phyloP scores from a whole-genome alignment of 805 yeast genomes.

The Myxozyma neotropica region DNA sequence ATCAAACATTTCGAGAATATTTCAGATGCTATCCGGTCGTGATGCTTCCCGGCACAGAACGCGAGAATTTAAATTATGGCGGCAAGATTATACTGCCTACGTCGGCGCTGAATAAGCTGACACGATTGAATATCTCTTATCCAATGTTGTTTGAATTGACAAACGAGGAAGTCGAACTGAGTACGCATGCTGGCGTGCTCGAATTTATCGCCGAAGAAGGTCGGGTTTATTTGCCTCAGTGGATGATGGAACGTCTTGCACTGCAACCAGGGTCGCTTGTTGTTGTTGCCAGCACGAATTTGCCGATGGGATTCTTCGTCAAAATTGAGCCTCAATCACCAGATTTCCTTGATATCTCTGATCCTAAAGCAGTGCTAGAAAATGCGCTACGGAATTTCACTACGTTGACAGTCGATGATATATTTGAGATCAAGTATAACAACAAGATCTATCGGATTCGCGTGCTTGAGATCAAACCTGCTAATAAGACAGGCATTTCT shows the following conservation, averaged over 20 bases:
- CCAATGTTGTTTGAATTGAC: conserved; percentile 90
- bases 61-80: conserved; percentile 79
- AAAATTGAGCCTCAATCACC: conserved; percentile 94
- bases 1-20: conserved; percentile 69
- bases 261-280: conserved; percentile 80
- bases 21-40: conserved; percentile 91
- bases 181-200: conserved; percentile 89
- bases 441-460: conserved; percentile 74
- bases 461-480: conserved; percentile 76
- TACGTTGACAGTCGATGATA: conserved; percentile 79
- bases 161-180: conserved; percentile 61
- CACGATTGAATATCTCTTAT: conserved; percentile 88
- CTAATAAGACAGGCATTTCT: conserved; percentile 71
- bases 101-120: conserved; percentile 82
- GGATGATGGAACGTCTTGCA: conserved; percentile 86
- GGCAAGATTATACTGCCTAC: conserved; percentile 96
- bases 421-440: conserved; percentile 83
- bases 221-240: conserved; percentile 87
- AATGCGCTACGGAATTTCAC: conserved; percentile 88
- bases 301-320: conserved; percentile 85
- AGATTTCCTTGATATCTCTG: conserved; percentile 88
- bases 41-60: conserved; percentile 78
- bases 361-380: conserved; percentile 95
- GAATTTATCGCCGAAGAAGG: conserved; percentile 99
- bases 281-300: conserved; percentile 67